phyloP scores from a whole-genome alignment of 2,329 filamentous ascomycete genomes.

The Phialophora expanda region DNA sequence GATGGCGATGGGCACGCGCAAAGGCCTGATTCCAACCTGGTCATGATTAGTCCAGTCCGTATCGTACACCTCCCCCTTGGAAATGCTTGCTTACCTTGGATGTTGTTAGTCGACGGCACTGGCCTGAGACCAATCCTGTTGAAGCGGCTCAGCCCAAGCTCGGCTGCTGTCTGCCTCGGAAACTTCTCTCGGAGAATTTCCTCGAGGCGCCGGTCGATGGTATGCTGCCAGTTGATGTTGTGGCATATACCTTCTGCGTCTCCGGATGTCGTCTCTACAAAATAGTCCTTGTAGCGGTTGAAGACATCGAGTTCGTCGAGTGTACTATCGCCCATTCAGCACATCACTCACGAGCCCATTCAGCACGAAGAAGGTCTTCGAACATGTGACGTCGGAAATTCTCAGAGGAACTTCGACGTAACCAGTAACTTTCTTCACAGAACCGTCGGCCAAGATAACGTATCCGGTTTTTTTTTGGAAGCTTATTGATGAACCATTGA shows the following conservation, averaged over 20 bases:
- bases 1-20: neutral
- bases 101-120: neutral
- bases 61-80: neutral
- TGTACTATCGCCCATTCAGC: conserved; percentile 25
- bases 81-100: neutral
- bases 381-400: neutral
- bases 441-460: conserved; percentile 14
- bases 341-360: conserved; percentile 26
- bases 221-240: conserved; percentile 18
- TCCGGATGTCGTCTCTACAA: conserved; percentile 12
- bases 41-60: neutral
- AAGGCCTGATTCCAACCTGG: neutral
- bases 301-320: conserved; percentile 25
- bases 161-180: neutral
- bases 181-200: conserved; percentile 11
- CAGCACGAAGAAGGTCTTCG: conserved; percentile 28
- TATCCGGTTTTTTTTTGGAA: neutral
- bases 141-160: neutral
- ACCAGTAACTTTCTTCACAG: conserved; percentile 7
- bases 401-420: conserved; percentile 8
- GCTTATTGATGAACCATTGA: neutral
- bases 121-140: conserved; percentile 1
- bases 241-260: conserved; percentile 2
- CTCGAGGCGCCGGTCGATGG: neutral
- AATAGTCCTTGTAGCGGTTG: conserved; percentile 18